Conservation (phyloP, 1,284 basidiomycete genomes). For the Omphalotus olearius region DNA sequence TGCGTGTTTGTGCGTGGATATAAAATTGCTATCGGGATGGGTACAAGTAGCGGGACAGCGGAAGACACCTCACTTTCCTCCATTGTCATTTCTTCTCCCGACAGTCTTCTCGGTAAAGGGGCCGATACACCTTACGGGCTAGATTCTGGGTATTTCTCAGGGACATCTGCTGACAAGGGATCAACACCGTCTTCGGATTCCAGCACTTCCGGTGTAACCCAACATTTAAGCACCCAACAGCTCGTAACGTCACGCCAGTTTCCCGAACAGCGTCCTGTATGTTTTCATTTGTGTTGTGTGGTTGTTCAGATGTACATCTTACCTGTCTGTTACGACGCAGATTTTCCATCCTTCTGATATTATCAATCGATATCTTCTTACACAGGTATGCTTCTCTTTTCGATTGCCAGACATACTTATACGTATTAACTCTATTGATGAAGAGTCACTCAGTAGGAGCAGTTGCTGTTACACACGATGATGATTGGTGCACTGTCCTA, state of each 20-base stretch:
- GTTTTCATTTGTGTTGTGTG: not conserved
- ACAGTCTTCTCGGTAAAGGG: not conserved
- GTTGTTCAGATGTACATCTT: not conserved
- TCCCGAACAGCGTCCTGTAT: not conserved
- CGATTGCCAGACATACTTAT: not conserved
- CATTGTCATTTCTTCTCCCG: not conserved
- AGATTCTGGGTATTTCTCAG: too few species aligned
- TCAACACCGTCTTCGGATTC: not conserved
- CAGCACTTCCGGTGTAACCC: not conserved
- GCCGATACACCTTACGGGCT: not conserved
- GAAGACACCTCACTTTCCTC: not conserved
- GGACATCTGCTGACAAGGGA: not conserved
- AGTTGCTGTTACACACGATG: conserved; percentile 1
- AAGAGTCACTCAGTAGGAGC: not conserved
- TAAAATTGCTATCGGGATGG: not conserved
- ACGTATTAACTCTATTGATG: not conserved
- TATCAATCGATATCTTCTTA: not conserved
- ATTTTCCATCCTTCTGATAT: conserved; percentile 4
- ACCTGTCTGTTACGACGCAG: not conserved
- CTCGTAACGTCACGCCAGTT: not conserved
- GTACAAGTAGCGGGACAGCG: not conserved
- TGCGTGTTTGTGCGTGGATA: conserved; percentile 6
- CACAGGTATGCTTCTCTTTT: not conserved
- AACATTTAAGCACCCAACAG: too few species aligned
- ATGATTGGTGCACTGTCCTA: conserved; percentile 2